phyloP scores from a whole-genome alignment of 495 filamentous ascomycete species.

The Bryoglossum gracile region DNA sequence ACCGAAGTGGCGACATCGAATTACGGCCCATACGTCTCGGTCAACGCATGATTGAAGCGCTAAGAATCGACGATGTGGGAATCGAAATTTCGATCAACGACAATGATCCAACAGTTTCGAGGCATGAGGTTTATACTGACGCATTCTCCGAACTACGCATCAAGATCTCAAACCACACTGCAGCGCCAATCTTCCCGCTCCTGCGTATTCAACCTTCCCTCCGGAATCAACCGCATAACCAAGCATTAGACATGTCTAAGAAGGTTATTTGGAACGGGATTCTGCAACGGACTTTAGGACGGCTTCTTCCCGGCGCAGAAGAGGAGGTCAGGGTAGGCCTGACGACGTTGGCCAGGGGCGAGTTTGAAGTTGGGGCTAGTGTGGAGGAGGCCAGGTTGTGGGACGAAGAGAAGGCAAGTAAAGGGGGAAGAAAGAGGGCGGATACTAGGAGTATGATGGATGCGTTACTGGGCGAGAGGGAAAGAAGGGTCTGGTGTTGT shows the following conservation, averaged over 20 bases:
- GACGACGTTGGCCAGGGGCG: constrained; percentile 66
- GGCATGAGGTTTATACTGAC: constrained; percentile 47
- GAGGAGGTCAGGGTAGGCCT: constrained; percentile 54
- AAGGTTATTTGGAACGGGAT: constrained; percentile 80
- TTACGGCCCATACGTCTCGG: constrained; percentile 66
- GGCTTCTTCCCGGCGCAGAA: constrained; percentile 47
- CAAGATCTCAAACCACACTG: constrained; percentile 63
- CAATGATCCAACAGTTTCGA: constrained; percentile 8
- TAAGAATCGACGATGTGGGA: constrained; percentile 73
- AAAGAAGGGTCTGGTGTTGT: constrained; percentile 67
- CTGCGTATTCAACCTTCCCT: constrained; percentile 73
- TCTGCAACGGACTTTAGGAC: constrained; percentile 63
- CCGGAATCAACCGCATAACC: constrained; percentile 60
- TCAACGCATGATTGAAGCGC: constrained; percentile 72
- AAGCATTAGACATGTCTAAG: constrained; percentile 76
- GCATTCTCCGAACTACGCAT: constrained; percentile 63
- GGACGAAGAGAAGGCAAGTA: constrained; percentile 23
- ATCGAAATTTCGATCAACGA: constrained; percentile 52
- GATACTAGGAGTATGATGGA: constrained; percentile 50
- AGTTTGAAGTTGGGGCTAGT: constrained; percentile 73
- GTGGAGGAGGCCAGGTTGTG: constrained; percentile 67
- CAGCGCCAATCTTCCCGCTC: constrained; percentile 58
- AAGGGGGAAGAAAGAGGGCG: constrained; percentile 34
- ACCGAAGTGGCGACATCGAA: constrained; percentile 62
- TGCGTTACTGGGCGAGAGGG: constrained; percentile 46